Evolutionary conservation across 257 asterid genomes (phyloP).

Genomic region (Cordia subcordata): DNA sequence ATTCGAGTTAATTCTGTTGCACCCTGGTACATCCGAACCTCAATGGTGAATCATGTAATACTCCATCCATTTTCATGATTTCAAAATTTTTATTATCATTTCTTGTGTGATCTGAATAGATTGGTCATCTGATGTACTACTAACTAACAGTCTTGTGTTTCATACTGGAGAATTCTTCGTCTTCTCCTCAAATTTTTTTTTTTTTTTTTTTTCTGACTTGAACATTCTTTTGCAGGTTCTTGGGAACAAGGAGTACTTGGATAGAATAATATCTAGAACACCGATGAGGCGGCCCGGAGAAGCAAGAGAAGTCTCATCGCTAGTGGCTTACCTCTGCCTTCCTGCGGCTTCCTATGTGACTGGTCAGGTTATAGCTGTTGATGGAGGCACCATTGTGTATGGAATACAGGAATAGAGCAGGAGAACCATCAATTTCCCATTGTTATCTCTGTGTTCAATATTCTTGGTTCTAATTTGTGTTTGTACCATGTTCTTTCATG

Average conservation of each 20-base stretch:
- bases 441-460: too few species aligned
- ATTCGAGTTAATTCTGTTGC: constrained; percentile 90
- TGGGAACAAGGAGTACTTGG: constrained; percentile 50
- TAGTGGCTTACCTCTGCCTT: constrained; percentile 81
- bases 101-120: not conserved
- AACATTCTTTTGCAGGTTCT: constrained; percentile 48
- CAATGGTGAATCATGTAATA: constrained; percentile 68
- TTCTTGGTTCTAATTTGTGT: too few species aligned
- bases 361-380: constrained; percentile 73
- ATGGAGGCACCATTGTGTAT: constrained; percentile 77
- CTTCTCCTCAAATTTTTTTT: too few species aligned
- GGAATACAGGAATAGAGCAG: constrained; percentile 35
- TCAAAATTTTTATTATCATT: not conserved
- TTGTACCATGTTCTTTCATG: too few species aligned
- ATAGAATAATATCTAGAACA: constrained; percentile 50
- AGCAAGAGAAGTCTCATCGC: constrained; percentile 68
- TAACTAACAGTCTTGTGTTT: not conserved
- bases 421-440: too few species aligned
- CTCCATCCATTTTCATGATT: constrained; percentile 11
- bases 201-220: too few species aligned
- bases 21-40: constrained; percentile 87
- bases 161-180: too few species aligned
- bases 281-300: constrained; percentile 76
- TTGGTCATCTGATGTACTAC: not conserved
- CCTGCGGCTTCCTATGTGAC: constrained; percentile 82